phyloP scores from a whole-genome alignment of 495 filamentous ascomycete species.

The Aspergillus cristatus region DNA sequence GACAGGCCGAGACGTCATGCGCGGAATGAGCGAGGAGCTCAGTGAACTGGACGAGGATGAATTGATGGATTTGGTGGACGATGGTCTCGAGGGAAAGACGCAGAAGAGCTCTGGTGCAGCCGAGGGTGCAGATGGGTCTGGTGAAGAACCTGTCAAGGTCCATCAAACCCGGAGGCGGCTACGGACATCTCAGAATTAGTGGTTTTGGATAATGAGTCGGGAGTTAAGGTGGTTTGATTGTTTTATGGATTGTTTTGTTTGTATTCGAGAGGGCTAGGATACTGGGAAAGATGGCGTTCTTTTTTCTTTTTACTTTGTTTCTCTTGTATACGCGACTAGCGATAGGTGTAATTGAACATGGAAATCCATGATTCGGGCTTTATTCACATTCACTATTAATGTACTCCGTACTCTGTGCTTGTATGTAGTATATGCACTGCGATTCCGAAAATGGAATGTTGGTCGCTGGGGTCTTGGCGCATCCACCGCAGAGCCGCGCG shows the following conservation, averaged over 20 bases:
- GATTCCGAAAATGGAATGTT: too few relatives aligned
- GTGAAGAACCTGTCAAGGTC: slow-evolving; percentile 16
- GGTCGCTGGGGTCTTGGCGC: slow-evolving; percentile 3
- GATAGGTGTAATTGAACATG: neutral
- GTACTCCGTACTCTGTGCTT: too few relatives aligned
- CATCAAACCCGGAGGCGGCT: slow-evolving; percentile 32
- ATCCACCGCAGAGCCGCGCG: slow-evolving; percentile 9
- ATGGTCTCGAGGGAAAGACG: slow-evolving; percentile 24
- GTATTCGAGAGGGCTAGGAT: slow-evolving; percentile 1
- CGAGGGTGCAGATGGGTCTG: slow-evolving; percentile 1
- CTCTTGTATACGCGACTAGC: too few relatives aligned
- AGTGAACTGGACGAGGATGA: slow-evolving; percentile 85
- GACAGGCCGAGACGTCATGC: slow-evolving; percentile 64
- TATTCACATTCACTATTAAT: neutral
- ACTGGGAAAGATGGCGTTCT: slow-evolving; percentile 5
- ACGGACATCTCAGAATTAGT: too few relatives aligned
- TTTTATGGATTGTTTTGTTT: slow-evolving; percentile 3
- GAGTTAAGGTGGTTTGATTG: too few relatives aligned
- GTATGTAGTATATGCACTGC: too few relatives aligned
- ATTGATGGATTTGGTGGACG: slow-evolving; percentile 53
- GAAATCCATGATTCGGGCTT: neutral
- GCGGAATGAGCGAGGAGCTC: slow-evolving; percentile 75
- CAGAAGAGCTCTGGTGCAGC: slow-evolving; percentile 5
- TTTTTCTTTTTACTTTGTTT: neutral
- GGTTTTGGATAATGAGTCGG: too few relatives aligned